These are phyloP conservation scores for Ceratobasidium sp. DNA, from an alignment of 1,284 basidiomycete genomes.

Conservation along the genomic window DNA sequence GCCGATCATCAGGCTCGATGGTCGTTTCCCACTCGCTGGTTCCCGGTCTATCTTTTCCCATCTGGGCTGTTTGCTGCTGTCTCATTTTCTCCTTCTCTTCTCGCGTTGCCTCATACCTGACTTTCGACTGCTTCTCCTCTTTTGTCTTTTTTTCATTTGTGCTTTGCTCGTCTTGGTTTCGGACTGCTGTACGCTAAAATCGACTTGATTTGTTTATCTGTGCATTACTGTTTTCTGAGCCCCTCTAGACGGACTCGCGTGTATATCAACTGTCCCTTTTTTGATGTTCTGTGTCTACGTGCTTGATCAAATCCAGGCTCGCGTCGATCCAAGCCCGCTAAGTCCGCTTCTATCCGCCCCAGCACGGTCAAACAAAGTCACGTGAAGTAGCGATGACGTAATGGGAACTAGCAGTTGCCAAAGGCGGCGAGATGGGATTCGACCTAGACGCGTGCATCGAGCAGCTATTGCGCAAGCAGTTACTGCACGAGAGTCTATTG, in stretches of 20 bases:
- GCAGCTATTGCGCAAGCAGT: conserved; percentile 88
- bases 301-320: no score
- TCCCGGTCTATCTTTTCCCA: conserved; percentile 2
- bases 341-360: no score
- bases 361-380: no score
- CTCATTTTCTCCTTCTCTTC: no score
- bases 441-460: conserved; percentile 95
- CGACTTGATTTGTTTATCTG: conserved; percentile 29
- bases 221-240: conserved; percentile 23
- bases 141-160: conserved; percentile 2
- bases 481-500: conserved; percentile 89
- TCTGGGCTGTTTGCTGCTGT: background rate
- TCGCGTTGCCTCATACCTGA: no score
- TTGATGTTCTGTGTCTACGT: no score
- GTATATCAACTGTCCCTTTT: conserved; percentile 12
- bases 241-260: conserved; percentile 24
- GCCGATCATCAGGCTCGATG: conserved; percentile 19
- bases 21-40: conserved; percentile 9
- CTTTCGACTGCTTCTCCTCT: no score
- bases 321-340: no score
- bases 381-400: conserved; percentile 18
- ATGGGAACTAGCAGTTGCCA: background rate
- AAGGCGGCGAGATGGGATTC: conserved; percentile 66
- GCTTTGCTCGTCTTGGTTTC: background rate
- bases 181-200: conserved; percentile 12